These are phyloP conservation scores for Aspergillus sp. DNA, from an alignment of 2,329 filamentous ascomycete species.

Conservation along the genomic window DNA sequence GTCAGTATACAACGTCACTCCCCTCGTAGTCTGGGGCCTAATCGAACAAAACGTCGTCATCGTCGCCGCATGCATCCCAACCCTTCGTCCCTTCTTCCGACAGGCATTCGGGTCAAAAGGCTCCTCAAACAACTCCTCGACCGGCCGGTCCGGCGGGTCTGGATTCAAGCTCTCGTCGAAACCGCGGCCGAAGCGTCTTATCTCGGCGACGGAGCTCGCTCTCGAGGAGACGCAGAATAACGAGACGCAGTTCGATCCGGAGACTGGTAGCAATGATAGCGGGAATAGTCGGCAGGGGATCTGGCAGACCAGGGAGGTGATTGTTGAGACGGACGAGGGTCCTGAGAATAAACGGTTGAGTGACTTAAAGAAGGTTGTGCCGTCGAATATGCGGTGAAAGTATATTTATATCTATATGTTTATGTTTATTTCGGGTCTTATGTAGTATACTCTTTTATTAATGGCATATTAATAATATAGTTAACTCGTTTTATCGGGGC, in stretches of 20 bases:
- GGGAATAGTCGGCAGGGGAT: constrained; percentile 6
- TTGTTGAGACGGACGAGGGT: background rate
- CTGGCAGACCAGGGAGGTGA: constrained; percentile 11
- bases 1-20: constrained; percentile 17
- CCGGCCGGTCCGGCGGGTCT: background rate
- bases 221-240: background rate
- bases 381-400: background rate
- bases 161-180: constrained; percentile 8
- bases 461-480: background rate
- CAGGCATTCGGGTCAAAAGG: constrained; percentile 13
- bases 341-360: background rate
- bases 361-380: background rate
- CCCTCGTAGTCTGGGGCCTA: constrained; percentile 23
- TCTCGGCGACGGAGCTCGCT: constrained; percentile 10
- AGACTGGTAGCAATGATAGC: background rate
- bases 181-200: background rate
- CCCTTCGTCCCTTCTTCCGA: constrained; percentile 27
- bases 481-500: background rate
- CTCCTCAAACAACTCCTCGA: background rate
- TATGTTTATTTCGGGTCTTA: too few relatives aligned
- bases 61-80: constrained; percentile 28
- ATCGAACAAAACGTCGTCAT: constrained; percentile 32
- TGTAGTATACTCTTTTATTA: background rate
- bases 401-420: too few relatives aligned
- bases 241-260: background rate